Base-by-base conservation (phyloP, 352 stramenopile genomes). In the Globisporangium canariense region DNA sequence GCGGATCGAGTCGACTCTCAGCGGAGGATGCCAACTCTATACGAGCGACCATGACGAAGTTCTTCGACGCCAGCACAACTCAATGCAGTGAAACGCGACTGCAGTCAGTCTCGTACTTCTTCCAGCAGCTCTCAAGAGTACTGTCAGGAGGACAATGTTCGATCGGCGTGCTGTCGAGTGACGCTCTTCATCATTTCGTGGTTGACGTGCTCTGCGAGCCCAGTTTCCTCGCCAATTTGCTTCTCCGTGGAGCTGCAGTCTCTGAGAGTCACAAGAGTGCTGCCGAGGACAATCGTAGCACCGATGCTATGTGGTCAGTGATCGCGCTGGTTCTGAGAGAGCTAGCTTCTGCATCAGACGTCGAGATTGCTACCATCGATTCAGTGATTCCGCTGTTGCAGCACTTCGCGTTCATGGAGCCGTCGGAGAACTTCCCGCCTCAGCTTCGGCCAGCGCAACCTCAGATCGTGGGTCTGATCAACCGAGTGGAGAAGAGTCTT, bases 391-490 rank as follows among this genome's bases (percentile, higher is more conserved):
- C 80, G n/a, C 22, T 86, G 36, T 45, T 89, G 10, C 80, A 89
- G 53, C 78, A 88, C 32, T 84, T 86, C 52, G 76, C 80, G 22
- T 89, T 88, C 47, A 60, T 76, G 10, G 75, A 89, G 30, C 55
- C 67, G 6, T 70, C 66, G 1, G 69, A 73, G 47, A 62, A 14
- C 25, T 59, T 64, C 3, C 65, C 58, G n/a, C 41, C 16, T 14
- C 46, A 65, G 43, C 68, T 78, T 43, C 70, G 66, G 30, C 64
- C 41, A 41, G 58, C 64, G 14, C 74, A 87, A 46, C 69, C 75
- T 10, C 62, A 71, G 58, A 57, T 89, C 7, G 73, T 73, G 30
- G 55, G 74, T 47, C 18, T 88, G 5, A 60, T 86, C 4, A 84
- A 86, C 65, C 68, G 62, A 64, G 18, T 84, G 13, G 78, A 89